A percentile compares a stretch with the other conserved stretches of the same genome.
Evolutionary conservation across 176 grass and related monocot genomes (phyloP).

Genomic region (Pontederia paniculata): DNA sequence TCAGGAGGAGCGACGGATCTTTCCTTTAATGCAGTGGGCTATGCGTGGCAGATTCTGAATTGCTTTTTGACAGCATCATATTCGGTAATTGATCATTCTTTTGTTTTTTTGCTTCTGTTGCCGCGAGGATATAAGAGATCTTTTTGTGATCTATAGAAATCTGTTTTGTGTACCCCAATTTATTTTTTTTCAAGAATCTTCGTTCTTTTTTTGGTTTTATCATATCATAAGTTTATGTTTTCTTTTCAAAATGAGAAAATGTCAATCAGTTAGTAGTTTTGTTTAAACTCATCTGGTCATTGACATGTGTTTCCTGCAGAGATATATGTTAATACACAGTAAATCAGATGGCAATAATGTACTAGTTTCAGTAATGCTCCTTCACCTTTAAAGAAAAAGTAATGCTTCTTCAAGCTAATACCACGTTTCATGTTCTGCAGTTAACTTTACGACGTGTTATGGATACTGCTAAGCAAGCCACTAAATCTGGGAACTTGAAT

Average conservation of each 20-base stretch:
- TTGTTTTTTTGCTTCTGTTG: not conserved
- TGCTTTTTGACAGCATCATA: conserved; percentile 88
- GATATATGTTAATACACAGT: too few relatives aligned
- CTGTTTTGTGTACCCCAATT: too few relatives aligned
- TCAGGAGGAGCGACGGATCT: conserved; percentile 79
- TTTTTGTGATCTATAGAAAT: too few relatives aligned
- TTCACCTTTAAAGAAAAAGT: not conserved
- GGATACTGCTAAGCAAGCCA: conserved; percentile 86
- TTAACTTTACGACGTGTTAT: conserved; percentile 80
- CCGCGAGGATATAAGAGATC: not conserved
- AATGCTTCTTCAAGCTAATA: conserved; percentile 14
- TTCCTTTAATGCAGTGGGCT: conserved; percentile 68
- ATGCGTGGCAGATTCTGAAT: conserved; percentile 79
- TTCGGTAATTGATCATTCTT: conserved; percentile 47
- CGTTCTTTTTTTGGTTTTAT: conserved; percentile 1
- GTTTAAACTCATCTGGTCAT: too few relatives aligned
- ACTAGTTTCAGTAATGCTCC: too few relatives aligned
- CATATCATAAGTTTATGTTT: conserved; percentile 1
- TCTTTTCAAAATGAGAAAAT: conserved; percentile 9
- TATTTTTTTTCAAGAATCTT: not conserved
- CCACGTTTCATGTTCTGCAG: conserved; percentile 31
- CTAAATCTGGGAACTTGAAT: conserved; percentile 89
- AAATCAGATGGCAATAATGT: too few relatives aligned
- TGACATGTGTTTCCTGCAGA: too few relatives aligned
- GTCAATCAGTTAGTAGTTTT: not conserved